These are phyloP conservation scores for Chaetomium sp. DNA, from an alignment of 2,329 filamentous ascomycete species.

Conservation along the genomic window DNA sequence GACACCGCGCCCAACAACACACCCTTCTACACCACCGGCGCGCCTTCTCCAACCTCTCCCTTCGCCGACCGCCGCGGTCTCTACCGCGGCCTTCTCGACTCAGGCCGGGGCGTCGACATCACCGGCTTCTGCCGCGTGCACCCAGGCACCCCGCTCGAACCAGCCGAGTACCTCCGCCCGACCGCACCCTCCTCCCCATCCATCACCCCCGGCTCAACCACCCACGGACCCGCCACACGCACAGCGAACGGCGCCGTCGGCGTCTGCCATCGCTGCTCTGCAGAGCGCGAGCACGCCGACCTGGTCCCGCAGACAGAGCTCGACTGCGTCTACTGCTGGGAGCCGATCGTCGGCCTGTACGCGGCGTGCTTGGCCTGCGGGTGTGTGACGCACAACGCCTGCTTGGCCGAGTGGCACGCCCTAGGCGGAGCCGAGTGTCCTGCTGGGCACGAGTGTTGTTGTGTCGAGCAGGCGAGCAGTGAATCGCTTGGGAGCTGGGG, in stretches of 20 bases:
- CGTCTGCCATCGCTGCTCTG: constrained; percentile 45
- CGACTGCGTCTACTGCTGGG: constrained; percentile 55
- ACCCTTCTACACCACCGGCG: constrained; percentile 29
- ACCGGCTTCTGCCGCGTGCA: constrained; percentile 57
- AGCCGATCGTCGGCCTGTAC: constrained; percentile 54
- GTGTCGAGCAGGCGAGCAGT: constrained; percentile 48
- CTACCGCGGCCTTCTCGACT: constrained; percentile 43
- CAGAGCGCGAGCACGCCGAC: constrained; percentile 21
- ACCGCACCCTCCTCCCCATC: constrained; percentile 9
- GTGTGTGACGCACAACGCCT: constrained; percentile 54
- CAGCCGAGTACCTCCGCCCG: constrained; percentile 42
- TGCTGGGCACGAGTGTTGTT: constrained; percentile 59
- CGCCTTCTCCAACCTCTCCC: constrained; percentile 42
- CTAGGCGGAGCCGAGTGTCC: constrained; percentile 52
- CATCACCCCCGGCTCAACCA: not conserved
- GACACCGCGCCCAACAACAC: constrained; percentile 29
- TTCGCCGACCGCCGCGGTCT: constrained; percentile 46
- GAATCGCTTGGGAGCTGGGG: constrained; percentile 57
- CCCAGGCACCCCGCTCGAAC: constrained; percentile 57
- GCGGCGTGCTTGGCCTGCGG: constrained; percentile 57
- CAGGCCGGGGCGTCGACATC: constrained; percentile 54
- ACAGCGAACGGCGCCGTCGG: constrained; percentile 41
- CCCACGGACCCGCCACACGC: not conserved
- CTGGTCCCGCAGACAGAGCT: constrained; percentile 46
- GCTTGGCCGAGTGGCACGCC: constrained; percentile 53